A percentile compares a stretch with the other conserved stretches of the same genome.
Evolutionary conservation across 768 basidiomycete genomes (phyloP).

Genomic region (Psilocybe cyanescens): DNA sequence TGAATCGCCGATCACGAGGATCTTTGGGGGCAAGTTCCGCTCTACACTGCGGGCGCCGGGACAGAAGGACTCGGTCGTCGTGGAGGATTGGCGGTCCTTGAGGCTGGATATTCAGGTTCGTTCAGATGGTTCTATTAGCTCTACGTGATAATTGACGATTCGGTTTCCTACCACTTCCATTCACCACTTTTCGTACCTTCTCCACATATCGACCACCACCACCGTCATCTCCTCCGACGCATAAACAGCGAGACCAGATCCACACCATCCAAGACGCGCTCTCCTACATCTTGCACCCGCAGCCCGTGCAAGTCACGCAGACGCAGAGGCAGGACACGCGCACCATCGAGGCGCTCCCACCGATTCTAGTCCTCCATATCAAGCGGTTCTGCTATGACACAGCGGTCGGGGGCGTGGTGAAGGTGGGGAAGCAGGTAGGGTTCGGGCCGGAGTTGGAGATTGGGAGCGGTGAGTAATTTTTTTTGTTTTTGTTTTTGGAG

Average conservation of each 20-base stretch:
- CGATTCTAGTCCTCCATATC: slow-evolving; percentile 86
- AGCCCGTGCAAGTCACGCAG: slow-evolving; percentile 69
- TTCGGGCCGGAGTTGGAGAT: slow-evolving; percentile 83
- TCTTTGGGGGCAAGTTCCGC: slow-evolving; percentile 90
- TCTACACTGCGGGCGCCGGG: slow-evolving; percentile 81
- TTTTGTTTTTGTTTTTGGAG: background rate
- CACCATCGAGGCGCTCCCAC: slow-evolving; percentile 82
- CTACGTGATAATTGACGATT: slow-evolving; percentile 38
- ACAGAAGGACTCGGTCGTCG: slow-evolving; percentile 82
- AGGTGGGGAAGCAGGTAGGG: slow-evolving; percentile 80
- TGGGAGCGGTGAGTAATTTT: slow-evolving; percentile 53
- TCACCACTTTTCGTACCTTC: too few relatives aligned
- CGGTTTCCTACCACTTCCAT: background rate
- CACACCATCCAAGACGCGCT: slow-evolving; percentile 85
- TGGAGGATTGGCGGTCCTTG: slow-evolving; percentile 92
- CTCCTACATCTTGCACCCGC: slow-evolving; percentile 73
- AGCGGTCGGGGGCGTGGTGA: slow-evolving; percentile 75
- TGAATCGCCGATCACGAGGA: slow-evolving; percentile 87
- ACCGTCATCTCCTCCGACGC: background rate
- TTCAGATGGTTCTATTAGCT: slow-evolving; percentile 24
- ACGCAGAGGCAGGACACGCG: slow-evolving; percentile 45
- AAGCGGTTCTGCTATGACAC: slow-evolving; percentile 92
- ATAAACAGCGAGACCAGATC: slow-evolving; percentile 66
- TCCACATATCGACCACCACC: too few relatives aligned
- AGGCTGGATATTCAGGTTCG: slow-evolving; percentile 86